These are phyloP conservation scores for Thermomyces lanuginosus DNA, from an alignment of 2,329 filamentous ascomycete species.

Conservation along the genomic window DNA sequence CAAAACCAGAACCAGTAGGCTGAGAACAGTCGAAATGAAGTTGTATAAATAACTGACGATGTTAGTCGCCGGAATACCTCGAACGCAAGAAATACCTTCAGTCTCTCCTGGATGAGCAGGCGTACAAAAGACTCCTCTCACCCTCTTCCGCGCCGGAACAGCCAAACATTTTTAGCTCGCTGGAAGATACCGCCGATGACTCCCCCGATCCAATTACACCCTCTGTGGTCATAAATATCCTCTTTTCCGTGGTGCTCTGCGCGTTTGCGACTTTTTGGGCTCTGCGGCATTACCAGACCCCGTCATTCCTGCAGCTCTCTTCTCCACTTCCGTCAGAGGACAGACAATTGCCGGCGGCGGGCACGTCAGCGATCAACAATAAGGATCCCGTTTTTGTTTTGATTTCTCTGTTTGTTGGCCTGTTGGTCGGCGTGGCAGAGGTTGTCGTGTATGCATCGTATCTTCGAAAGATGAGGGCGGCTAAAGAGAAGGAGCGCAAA, in stretches of 20 bases:
- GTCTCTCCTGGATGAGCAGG: slow-evolving; percentile 61
- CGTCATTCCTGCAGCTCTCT: slow-evolving; percentile 13
- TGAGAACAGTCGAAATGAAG: too few relatives aligned
- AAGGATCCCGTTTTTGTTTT: slow-evolving; percentile 23
- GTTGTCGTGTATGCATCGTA: slow-evolving; percentile 32
- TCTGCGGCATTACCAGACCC: slow-evolving; percentile 21
- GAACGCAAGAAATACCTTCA: slow-evolving; percentile 75
- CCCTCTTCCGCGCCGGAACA: slow-evolving; percentile 34
- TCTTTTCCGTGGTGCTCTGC: slow-evolving; percentile 67
- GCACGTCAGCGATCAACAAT: background rate
- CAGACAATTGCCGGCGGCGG: background rate
- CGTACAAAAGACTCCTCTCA: slow-evolving; percentile 67
- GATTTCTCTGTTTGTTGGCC: slow-evolving; percentile 22
- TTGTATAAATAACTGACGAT: too few relatives aligned
- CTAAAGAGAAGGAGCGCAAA: slow-evolving; percentile 21
- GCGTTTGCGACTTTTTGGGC: slow-evolving; percentile 32
- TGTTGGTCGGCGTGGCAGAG: slow-evolving; percentile 32
- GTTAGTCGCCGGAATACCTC: slow-evolving; percentile 55
- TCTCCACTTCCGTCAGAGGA: background rate
- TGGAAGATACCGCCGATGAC: slow-evolving; percentile 22
- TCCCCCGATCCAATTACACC: slow-evolving; percentile 27
- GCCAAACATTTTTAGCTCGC: slow-evolving; percentile 9
- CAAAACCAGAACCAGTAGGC: slow-evolving; percentile 60
- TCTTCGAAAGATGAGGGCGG: slow-evolving; percentile 26
- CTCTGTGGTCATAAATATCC: slow-evolving; percentile 67